These are phyloP conservation scores for Kuraishia capsulata DNA, from an alignment of 805 yeast genomes.

Conservation along the genomic window DNA sequence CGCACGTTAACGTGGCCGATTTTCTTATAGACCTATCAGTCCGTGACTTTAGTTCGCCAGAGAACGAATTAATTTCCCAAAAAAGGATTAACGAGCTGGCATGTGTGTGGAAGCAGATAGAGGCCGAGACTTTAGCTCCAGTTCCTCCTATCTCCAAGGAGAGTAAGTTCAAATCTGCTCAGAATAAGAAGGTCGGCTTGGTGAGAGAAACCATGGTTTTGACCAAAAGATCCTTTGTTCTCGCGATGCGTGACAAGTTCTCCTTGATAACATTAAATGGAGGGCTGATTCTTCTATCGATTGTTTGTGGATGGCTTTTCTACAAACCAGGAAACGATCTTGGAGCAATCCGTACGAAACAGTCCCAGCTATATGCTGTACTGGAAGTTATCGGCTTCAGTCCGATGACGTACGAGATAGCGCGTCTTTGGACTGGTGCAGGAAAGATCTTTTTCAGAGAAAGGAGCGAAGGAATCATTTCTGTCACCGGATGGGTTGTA, in stretches of 20 bases:
- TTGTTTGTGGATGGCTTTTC: constrained; percentile 59
- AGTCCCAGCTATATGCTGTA: constrained; percentile 36
- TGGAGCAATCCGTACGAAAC: constrained; percentile 52
- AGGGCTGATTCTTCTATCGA: constrained; percentile 32
- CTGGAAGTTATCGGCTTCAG: constrained; percentile 41
- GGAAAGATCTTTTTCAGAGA: constrained; percentile 46
- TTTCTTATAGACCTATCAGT: constrained; percentile 27
- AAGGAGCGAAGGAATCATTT: constrained; percentile 50
- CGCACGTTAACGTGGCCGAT: constrained; percentile 17
- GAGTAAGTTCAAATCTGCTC: not conserved
- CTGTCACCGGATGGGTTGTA: constrained; percentile 50
- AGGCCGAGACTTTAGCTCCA: not conserved
- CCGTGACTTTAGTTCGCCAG: constrained; percentile 22
- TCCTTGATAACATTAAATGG: constrained; percentile 23
- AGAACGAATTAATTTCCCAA: constrained; percentile 15
- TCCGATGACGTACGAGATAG: constrained; percentile 40
- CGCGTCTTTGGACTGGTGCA: constrained; percentile 40
- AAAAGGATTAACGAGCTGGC: constrained; percentile 20
- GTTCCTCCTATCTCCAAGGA: not conserved
- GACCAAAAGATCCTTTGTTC: constrained; percentile 24
- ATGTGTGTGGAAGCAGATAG: constrained; percentile 15
- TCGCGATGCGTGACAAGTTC: constrained; percentile 23
- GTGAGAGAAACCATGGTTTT: constrained; percentile 13
- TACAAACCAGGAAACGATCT: constrained; percentile 43
- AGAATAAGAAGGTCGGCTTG: constrained; percentile 15